Conservation (phyloP, 1,284 basidiomycete species). For the Wolfiporia cocos region DNA sequence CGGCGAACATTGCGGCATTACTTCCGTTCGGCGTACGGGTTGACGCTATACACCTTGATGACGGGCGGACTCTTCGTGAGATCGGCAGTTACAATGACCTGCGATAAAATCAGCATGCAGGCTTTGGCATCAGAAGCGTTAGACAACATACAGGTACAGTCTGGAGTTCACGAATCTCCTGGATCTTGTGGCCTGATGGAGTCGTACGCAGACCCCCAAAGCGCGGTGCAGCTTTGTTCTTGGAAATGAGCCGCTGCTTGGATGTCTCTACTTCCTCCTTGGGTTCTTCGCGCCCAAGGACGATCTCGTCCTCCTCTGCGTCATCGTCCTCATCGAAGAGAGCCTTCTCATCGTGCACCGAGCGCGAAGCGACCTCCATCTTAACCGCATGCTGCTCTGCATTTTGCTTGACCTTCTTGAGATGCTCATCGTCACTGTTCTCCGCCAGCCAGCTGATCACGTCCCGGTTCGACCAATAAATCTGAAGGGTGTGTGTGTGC, state of each 20-base stretch:
- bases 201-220: conserved; percentile 80
- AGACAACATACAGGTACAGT: conserved; percentile 66
- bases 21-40: conserved; percentile 66
- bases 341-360: conserved; percentile 80
- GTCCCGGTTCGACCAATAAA: conserved; percentile 89
- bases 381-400: conserved; percentile 79
- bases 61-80: conserved; percentile 92
- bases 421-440: conserved; percentile 89
- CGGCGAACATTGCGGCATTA: conserved; percentile 14
- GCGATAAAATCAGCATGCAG: conserved; percentile 4
- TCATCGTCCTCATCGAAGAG: conserved; percentile 85
- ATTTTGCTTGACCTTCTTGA: conserved; percentile 88
- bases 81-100: conserved; percentile 92
- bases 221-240: conserved; percentile 58
- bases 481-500: conserved; percentile 81
- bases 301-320: conserved; percentile 66
- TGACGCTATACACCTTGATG: conserved; percentile 88
- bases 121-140: not conserved
- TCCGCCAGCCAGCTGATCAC: conserved; percentile 94
- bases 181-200: conserved; percentile 79
- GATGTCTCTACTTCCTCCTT: conserved; percentile 51
- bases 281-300: conserved; percentile 57
- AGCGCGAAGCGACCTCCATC: conserved; percentile 80
- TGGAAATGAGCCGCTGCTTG: conserved; percentile 74
- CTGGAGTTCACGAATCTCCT: conserved; percentile 88